Evolutionary conservation across 179 eudicot species (phyloP).

Genomic region (Beta macrorhiza): DNA sequence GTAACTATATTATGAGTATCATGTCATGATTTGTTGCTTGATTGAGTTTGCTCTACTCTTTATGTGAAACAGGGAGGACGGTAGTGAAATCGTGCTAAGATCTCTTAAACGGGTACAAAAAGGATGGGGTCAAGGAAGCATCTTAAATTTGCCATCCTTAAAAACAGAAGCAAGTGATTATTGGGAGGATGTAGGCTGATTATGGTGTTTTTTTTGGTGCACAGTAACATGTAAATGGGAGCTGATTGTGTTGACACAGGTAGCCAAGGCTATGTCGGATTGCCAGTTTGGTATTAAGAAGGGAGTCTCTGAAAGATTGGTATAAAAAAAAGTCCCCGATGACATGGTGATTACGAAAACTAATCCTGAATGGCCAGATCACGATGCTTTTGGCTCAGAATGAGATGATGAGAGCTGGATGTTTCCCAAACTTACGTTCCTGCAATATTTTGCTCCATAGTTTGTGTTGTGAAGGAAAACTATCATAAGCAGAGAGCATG

Average conservation of each 20-base stretch:
- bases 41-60: not conserved
- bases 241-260: not conserved
- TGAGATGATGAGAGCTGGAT: constrained; percentile 64
- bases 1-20: not conserved
- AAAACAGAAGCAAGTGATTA: constrained; percentile 43
- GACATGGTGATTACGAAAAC: not conserved
- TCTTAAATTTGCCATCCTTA: constrained; percentile 43
- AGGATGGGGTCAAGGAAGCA: constrained; percentile 90
- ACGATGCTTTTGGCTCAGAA: constrained; percentile 27
- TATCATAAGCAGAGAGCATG: constrained; percentile 70
- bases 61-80: constrained; percentile 66
- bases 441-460: constrained; percentile 82
- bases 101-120: constrained; percentile 64
- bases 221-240: not conserved
- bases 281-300: too few relatives aligned
- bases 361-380: not conserved
- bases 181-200: constrained; percentile 45
- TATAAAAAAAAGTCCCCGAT: not conserved
- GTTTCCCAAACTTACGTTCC: constrained; percentile 62
- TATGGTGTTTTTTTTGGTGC: not conserved
- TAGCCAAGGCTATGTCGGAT: too few relatives aligned
- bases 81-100: constrained; percentile 61
- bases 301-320: too few relatives aligned
- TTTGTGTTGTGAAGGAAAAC: constrained; percentile 72
- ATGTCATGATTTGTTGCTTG: not conserved